Base-by-base conservation (phyloP, 805 yeast species). In the Saturnispora gosingensis region DNA sequence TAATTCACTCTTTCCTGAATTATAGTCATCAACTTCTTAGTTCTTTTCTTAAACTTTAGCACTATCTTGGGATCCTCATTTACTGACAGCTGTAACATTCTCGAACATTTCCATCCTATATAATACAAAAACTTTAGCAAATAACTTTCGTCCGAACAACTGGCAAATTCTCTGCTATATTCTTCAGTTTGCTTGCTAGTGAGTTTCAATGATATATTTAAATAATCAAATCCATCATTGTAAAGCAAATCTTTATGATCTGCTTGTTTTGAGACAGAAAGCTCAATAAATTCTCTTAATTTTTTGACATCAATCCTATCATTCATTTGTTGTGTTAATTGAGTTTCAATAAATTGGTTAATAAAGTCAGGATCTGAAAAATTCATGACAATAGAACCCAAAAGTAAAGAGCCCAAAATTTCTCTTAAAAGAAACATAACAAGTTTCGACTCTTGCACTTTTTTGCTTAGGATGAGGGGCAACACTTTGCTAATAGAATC, bases 301-400 rank as follows among this genome's bases (percentile, higher is more conserved):
- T 81, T 77, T 53, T 82, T 78, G 0, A 89, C 95, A 59, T 86
- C 88, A 36, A 77, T 77, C 51, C 89, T 71, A 59, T 88, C 95
- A 55, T 81, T 81, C 61, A 90, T 70, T 11, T 84, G 76, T 30
- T 75, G 75, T 3, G 88, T 82, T 1, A 85, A 77, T 2, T 76
- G 63, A 48, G 76, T 75, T 9, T 81, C 81, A 15, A 88, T 72
- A 40, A 73, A 60, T 51, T 80, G 77, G 62, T 90, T 90, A 78
- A 84, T 85, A 54, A 80, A 84, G 62, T 88, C 95, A 1, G 91
- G 79, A 46, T 85, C 90, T 0, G 83, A 67, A 1, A 84, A 58
- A 67, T 83, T 76, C 6, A 69, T 61, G 4, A 72, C 52, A 0
- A 77, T 49, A 0, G 88, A 86, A 22, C 65, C 61, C 10, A 88